A percentile compares a stretch with the other conserved stretches of the same genome.
Evolutionary conservation across 768 basidiomycete species (phyloP).

Genomic region (Paxillus involutus): DNA sequence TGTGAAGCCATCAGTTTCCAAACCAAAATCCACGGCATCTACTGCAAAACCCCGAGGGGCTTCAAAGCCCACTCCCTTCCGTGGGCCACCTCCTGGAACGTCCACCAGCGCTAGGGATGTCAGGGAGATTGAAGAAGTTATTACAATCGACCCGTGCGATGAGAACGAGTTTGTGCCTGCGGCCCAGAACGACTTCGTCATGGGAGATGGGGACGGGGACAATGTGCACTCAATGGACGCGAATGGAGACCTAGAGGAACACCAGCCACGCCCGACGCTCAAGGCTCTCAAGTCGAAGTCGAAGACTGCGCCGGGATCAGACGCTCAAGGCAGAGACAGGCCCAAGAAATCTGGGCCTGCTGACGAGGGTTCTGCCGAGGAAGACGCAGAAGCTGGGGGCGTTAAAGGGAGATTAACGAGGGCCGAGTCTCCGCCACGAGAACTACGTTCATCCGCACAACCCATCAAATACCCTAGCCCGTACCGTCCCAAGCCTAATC

Average conservation of each 20-base stretch:
- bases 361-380: background rate
- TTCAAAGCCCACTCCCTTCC: constrained; percentile 1
- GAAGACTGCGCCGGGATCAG: background rate
- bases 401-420: background rate
- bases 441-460: background rate
- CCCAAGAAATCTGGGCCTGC: background rate
- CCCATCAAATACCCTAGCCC: background rate
- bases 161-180: constrained; percentile 5
- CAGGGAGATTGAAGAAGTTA: constrained; percentile 27
- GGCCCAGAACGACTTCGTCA: background rate
- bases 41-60: constrained; percentile 6
- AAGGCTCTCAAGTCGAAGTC: constrained; percentile 1
- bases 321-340: constrained; percentile 1
- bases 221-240: background rate
- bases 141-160: constrained; percentile 13
- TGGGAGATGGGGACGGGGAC: background rate
- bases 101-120: constrained; percentile 25
- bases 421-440: background rate
- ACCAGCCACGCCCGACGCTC: background rate
- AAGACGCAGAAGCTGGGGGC: background rate
- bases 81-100: constrained; percentile 7
- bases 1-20: background rate
- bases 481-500: background rate
- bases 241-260: background rate
- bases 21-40: constrained; percentile 3